These are phyloP conservation scores for Exophiala xenobiotica DNA, from an alignment of 2,329 filamentous ascomycete species.

Conservation along the genomic window DNA sequence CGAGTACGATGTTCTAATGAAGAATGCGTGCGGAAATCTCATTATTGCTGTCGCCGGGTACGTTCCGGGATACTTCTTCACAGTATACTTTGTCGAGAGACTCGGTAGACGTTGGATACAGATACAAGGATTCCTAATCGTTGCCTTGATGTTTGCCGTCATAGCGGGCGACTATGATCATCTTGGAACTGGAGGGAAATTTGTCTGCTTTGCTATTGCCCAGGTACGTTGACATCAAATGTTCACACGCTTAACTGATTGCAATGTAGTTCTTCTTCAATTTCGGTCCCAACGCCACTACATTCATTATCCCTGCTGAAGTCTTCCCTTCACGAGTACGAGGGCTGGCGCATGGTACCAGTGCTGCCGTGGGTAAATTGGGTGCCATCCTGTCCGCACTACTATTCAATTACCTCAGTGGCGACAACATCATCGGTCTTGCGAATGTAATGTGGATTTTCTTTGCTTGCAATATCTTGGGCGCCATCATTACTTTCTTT, in stretches of 20 bases:
- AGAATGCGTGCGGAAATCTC: conserved; percentile 36
- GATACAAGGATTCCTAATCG: conserved; percentile 28
- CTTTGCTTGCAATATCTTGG: too few relatives aligned
- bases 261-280: conserved; percentile 62
- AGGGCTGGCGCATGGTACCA: conserved; percentile 59
- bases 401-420: too few relatives aligned
- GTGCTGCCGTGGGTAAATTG: conserved; percentile 56
- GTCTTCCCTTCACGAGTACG: conserved; percentile 59
- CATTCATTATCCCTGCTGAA: conserved; percentile 58
- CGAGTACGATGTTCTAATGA: conserved; percentile 34
- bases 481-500: too few relatives aligned
- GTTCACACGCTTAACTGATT: too few relatives aligned
- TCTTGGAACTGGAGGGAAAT: too few relatives aligned
- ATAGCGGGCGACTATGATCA: too few relatives aligned
- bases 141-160: conserved; percentile 8
- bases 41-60: conserved; percentile 33
- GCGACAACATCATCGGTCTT: too few relatives aligned
- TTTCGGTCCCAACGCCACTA: conserved; percentile 59
- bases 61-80: conserved; percentile 34
- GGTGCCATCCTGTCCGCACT: conserved; percentile 55
- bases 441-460: too few relatives aligned
- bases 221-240: too few relatives aligned
- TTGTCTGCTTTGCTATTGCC: background rate
- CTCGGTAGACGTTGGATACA: conserved; percentile 31
- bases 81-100: conserved; percentile 32